Base-by-base conservation (phyloP, 306 rosid genomes). In the Vigna angularis region DNA sequence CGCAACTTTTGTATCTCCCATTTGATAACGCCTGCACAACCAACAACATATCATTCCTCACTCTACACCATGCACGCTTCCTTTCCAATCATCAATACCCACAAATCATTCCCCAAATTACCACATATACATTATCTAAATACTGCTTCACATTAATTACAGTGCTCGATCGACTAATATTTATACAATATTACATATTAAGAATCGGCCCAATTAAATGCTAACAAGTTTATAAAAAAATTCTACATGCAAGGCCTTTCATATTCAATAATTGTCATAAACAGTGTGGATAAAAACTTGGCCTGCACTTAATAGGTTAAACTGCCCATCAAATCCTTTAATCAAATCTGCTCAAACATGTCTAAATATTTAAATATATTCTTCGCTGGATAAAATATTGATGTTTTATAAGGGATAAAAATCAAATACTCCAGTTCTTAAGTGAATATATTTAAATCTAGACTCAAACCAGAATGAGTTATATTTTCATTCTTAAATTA, bases 1-100 rank as follows among this genome's bases (percentile, higher is more conserved):
- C 56, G 79, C 98, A 91, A 74, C 91, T 87, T 68, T 83, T 85
- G 82, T 87, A 87, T 63, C 77, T 85, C 49, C 91, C 91, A 51
- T 87, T 87, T 4, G 91, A 76, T 68, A 85, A 59, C 70, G 88
- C 91, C 90, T 85, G 2, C 85, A 47, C 72, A 75, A 66, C 50
- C 52, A 75, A 66, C 71, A 73, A 6, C 10, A n/a, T 20, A 26
- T 58, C 0, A 58, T 58, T 58, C 65, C 40, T 58, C 65, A 14
- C 1, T 18, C 13, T 17, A 26, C 28, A 26, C 28, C 28, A 26
- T 26, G 28, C 28, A 26, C 2, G 28, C 28, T 26, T 26, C 28
- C 28, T 26, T 26, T 26, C 28, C 28, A 26, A 26, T 26, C 28
- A 24, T 24, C 2, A 24, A 24, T 24, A 1, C 26, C 26, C 26